Percentiles rank a stretch among this genome's conserved stretches.
Evolutionary conservation across 441 rosid genomes (phyloP).

Genomic region (Gossypium aridum): DNA sequence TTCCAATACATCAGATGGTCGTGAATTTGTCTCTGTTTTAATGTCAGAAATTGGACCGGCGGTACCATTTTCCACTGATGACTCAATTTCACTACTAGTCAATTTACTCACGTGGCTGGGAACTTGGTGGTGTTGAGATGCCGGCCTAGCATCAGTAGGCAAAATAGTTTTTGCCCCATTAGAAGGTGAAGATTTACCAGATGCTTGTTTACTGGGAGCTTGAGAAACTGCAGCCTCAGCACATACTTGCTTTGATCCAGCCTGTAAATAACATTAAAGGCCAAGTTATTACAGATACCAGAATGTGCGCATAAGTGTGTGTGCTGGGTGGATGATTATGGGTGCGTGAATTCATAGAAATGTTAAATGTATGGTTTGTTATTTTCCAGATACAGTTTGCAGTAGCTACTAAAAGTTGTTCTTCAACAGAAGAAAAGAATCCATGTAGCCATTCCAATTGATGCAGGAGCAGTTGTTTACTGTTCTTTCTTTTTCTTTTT

Average conservation of each 20-base stretch:
- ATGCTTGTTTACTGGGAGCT: conserved; percentile 28
- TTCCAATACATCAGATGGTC: conserved; percentile 58
- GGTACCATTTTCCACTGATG: conserved; percentile 20
- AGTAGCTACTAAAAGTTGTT: background rate
- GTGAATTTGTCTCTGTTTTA: conserved; percentile 26
- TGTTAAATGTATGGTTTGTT: background rate
- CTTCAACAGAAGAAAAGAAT: background rate
- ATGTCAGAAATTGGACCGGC: conserved; percentile 21
- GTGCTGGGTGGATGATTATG: background rate
- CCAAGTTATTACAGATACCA: background rate
- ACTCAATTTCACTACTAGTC: conserved; percentile 27
- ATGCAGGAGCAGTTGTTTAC: background rate
- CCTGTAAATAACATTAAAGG: conserved; percentile 28
- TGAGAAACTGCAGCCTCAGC: conserved; percentile 32
- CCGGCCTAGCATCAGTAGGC: conserved; percentile 23
- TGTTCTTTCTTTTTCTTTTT: background rate
- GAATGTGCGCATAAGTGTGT: background rate
- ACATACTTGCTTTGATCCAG: conserved; percentile 60
- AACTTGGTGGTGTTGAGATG: conserved; percentile 29
- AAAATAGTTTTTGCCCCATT: conserved; percentile 30
- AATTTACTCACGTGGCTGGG: conserved; percentile 14
- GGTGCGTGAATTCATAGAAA: background rate
- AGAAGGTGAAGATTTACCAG: conserved; percentile 31
- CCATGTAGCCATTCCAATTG: background rate
- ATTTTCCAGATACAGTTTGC: background rate